Evolutionary conservation across 306 rosid species (phyloP).

Genomic region (Prunus armeniaca): DNA sequence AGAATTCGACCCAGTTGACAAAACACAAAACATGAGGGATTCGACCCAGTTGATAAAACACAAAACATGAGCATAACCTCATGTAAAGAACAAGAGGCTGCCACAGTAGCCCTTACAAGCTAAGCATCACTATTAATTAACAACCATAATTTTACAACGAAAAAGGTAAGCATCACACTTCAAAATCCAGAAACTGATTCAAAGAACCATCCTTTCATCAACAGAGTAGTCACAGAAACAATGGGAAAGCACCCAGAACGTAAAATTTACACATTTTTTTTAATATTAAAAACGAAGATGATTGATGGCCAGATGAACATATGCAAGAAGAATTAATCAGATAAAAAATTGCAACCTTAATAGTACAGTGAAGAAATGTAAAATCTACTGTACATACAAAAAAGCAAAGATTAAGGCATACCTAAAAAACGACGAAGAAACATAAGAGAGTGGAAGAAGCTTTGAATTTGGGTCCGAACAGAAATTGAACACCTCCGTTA

Average conservation of each 20-base stretch:
- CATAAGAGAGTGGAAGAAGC: neutral
- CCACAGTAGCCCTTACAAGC: neutral
- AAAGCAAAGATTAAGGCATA: neutral
- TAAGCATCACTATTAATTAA: neutral
- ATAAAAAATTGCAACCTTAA: neutral
- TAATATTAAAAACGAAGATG: neutral
- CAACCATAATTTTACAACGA: conserved; percentile 4
- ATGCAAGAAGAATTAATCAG: neutral
- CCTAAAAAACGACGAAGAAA: conserved; percentile 4
- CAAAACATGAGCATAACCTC: neutral
- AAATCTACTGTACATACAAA: neutral
- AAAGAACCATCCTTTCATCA: conserved; percentile 9
- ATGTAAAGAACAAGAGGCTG: neutral
- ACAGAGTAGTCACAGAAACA: neutral
- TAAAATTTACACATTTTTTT: neutral
- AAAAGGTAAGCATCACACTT: neutral
- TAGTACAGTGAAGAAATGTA: neutral
- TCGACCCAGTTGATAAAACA: conserved; percentile 5
- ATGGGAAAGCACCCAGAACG: neutral
- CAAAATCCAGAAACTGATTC: conserved; percentile 15
- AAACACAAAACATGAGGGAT: neutral
- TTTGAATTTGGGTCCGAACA: neutral
- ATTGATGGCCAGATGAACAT: neutral
- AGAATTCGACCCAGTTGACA: conserved; percentile 12
- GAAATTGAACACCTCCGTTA: too few relatives aligned